A percentile compares a stretch with the other conserved stretches of the same genome.
Evolutionary conservation across 2,329 filamentous ascomycete genomes (phyloP).

Genomic region (Pseudocercospora macadamiae): DNA sequence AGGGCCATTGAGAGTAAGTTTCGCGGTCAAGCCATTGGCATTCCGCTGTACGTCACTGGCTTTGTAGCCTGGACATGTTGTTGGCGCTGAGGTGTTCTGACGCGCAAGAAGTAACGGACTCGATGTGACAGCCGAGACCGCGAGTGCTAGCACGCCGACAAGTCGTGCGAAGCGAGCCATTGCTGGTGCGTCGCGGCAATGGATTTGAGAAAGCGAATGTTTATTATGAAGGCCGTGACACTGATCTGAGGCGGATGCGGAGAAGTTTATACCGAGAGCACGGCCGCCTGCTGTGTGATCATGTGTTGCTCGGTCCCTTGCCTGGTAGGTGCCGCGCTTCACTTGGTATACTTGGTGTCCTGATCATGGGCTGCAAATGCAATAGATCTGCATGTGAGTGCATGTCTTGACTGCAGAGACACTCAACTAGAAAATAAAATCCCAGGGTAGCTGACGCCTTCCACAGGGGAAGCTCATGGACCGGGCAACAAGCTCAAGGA

Average conservation of each 20-base stretch:
- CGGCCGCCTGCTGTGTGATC: not conserved
- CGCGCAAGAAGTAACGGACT: slow-evolving; percentile 22
- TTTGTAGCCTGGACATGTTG: slow-evolving; percentile 66
- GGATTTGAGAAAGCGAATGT: not conserved
- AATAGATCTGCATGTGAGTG: slow-evolving; percentile 2
- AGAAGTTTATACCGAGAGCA: slow-evolving; percentile 18
- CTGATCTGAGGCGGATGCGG: slow-evolving; percentile 4
- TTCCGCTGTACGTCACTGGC: slow-evolving; percentile 63
- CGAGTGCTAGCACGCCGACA: slow-evolving; percentile 21
- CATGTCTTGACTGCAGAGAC: not conserved
- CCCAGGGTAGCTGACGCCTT: not conserved
- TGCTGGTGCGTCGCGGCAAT: not conserved
- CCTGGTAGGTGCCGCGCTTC: not conserved
- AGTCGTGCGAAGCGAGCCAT: slow-evolving; percentile 25
- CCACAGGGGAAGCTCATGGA: slow-evolving; percentile 1
- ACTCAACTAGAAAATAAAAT: not conserved
- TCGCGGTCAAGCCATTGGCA: slow-evolving; percentile 64
- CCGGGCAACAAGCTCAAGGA: not conserved
- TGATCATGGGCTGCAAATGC: not conserved
- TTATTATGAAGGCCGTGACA: slow-evolving; percentile 1
- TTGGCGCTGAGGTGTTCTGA: slow-evolving; percentile 25
- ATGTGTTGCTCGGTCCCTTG: not conserved
- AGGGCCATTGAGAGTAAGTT: slow-evolving; percentile 68
- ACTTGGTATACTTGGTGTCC: not conserved
- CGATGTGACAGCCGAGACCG: slow-evolving; percentile 22